Base-by-base conservation (phyloP, 2,329 filamentous ascomycete species). In the Ophiocordyceps unilateralis region DNA sequence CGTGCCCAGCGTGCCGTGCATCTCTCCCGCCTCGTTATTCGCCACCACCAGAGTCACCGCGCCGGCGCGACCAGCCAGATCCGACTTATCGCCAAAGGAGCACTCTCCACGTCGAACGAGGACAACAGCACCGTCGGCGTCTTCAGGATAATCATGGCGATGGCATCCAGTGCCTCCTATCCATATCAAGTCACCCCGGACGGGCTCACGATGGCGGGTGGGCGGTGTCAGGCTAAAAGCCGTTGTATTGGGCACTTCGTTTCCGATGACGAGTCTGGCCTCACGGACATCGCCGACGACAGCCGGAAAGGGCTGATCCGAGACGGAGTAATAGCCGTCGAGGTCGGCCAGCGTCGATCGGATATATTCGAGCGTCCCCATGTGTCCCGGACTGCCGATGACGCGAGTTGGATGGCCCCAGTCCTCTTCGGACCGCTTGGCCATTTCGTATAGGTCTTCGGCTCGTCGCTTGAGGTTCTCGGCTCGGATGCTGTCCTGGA, bases 31-130 rank as follows among this genome's bases (percentile, higher is more conserved):
- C 41, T 76, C 75, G 50, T 78, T 81, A 65, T 89, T 86, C 62
- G 83, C 88, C 41, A 91, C 68, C 14, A 91, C 62, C 1, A 78
- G 81, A 2, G 78, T 83, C 4, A 74, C 58, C 5, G 84, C 84
- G 19, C 83, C 81, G 1, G 81, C 81, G 41, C 65, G 68, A 37
- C 78, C 80, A 6, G 84, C 83, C 14, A 73, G 63, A 43, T 69
- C 69, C 1, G 80, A 80, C 64, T 91, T 91, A 46, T 68, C 60
- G 11, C 78, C 81, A 50, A 89, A 91, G 8, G 75, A 50, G 55
- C 84, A 91, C 1, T 61, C 67, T 43, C 84, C 84, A 44, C 84
- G 77, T 24, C 69, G 66, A 48, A 91, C 70, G 32, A 91, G 66
- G 10, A 80, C 83, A 46, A 91, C 78, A 45, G 74, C 75, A 41